Percentiles rank a stretch among this genome's conserved stretches.
Conservation (phyloP, 192 early-diverging fungal genomes). For the Obelidium mucronatum region DNA sequence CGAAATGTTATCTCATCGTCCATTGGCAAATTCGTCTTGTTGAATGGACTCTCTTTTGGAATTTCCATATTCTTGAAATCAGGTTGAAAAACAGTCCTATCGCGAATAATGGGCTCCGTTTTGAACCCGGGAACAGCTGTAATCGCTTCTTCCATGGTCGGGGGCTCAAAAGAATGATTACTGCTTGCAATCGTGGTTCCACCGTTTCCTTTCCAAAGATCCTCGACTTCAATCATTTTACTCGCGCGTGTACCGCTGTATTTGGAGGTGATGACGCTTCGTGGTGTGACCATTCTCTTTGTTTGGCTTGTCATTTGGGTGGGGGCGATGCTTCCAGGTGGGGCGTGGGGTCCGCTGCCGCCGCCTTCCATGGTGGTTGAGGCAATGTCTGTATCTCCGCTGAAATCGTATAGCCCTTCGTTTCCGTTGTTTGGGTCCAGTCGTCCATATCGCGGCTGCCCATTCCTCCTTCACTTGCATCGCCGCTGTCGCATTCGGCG, state of each 20-base stretch:
- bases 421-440: too few relatives aligned
- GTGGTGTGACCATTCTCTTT: neutral
- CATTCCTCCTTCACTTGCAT: neutral
- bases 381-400: neutral
- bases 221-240: slow-evolving; percentile 12
- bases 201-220: slow-evolving; percentile 16
- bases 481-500: slow-evolving; percentile 18
- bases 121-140: slow-evolving; percentile 20
- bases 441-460: slow-evolving; percentile 2
- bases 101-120: slow-evolving; percentile 13
- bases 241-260: slow-evolving; percentile 23
- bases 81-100: slow-evolving; percentile 7
- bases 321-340: slow-evolving; percentile 6
- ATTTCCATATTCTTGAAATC: slow-evolving; percentile 30
- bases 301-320: neutral
- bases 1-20: neutral
- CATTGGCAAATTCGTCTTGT: neutral
- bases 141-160: slow-evolving; percentile 6
- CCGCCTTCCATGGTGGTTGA: neutral
- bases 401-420: slow-evolving; percentile 18
- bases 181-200: slow-evolving; percentile 1
- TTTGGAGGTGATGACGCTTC: slow-evolving; percentile 22
- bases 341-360: neutral
- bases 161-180: slow-evolving; percentile 9
- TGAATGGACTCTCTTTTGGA: slow-evolving; percentile 23